Percentiles rank a stretch among this genome's conserved stretches.
Conservation (phyloP, 805 yeast species). For the Suhomyces pyralidae region DNA sequence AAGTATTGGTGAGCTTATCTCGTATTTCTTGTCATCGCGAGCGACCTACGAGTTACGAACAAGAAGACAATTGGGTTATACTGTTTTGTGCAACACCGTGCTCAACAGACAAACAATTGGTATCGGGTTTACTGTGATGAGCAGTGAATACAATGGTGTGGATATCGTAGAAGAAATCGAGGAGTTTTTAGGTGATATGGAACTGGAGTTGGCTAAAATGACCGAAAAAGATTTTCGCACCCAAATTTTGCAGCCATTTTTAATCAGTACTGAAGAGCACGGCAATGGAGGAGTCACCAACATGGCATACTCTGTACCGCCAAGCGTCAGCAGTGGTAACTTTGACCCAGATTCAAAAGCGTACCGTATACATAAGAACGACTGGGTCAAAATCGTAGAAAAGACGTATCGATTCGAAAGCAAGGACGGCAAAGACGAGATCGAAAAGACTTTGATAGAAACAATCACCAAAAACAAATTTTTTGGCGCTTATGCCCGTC, state of each 20-base stretch:
- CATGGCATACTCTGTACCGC: constrained; percentile 20
- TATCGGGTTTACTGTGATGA: constrained; percentile 54
- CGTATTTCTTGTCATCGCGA: constrained; percentile 44
- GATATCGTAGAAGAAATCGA: constrained; percentile 46
- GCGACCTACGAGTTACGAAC: constrained; percentile 49
- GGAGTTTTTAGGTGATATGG: constrained; percentile 45
- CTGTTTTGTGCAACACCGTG: constrained; percentile 56
- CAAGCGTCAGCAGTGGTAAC: constrained; percentile 27
- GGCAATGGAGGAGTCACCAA: constrained; percentile 17
- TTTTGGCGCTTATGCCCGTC: constrained; percentile 6
- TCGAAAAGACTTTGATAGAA: constrained; percentile 31
- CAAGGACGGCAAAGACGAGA: constrained; percentile 25
- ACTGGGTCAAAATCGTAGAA: constrained; percentile 50
- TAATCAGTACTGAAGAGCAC: constrained; percentile 13
- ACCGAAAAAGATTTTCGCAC: constrained; percentile 34
- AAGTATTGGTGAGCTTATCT: constrained; percentile 45
- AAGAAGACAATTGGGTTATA: constrained; percentile 60
- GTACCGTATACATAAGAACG: constrained; percentile 38
- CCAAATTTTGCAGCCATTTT: constrained; percentile 35
- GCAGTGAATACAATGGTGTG: constrained; percentile 43
- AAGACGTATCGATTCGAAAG: constrained; percentile 41
- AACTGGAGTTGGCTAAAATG: constrained; percentile 22
- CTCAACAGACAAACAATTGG: constrained; percentile 53
- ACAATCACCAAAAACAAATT: constrained; percentile 23
- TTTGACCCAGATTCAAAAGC: constrained; percentile 13